Conservation (phyloP, 1,284 basidiomycete species). For the Malassezia slooffiae region DNA sequence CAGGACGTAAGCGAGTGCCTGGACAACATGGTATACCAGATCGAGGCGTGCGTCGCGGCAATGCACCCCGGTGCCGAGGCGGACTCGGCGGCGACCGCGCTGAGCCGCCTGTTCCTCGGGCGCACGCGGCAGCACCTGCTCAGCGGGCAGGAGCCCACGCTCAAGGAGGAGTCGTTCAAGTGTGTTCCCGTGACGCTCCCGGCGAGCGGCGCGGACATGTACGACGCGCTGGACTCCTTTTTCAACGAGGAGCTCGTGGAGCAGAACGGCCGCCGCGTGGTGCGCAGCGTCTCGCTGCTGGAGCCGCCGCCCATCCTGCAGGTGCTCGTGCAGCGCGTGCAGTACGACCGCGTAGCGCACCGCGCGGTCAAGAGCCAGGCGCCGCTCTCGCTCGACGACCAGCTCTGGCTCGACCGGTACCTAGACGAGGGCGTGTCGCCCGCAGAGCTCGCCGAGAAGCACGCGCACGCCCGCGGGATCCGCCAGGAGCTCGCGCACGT, state of each 20-base stretch:
- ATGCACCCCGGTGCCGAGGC: conserved; percentile 34
- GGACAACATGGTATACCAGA: conserved; percentile 97
- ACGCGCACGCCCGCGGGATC: conserved; percentile 48
- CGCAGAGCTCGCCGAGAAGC: not conserved
- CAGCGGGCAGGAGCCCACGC: conserved; percentile 7
- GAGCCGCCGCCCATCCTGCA: conserved; percentile 82
- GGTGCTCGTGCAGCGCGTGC: conserved; percentile 87
- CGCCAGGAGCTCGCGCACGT: conserved; percentile 50
- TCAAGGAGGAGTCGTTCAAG: conserved; percentile 74
- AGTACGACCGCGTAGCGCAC: conserved; percentile 81
- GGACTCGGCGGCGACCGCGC: conserved; percentile 9
- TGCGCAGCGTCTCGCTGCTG: conserved; percentile 76
- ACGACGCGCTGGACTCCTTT: conserved; percentile 84
- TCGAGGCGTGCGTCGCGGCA: conserved; percentile 80
- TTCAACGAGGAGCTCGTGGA: conserved; percentile 68
- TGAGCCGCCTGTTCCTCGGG: conserved; percentile 28
- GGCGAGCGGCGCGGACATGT: conserved; percentile 71
- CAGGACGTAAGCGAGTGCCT: conserved; percentile 97
- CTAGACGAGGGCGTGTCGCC: conserved; percentile 55
- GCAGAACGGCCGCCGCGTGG: conserved; percentile 70
- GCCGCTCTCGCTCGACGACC: conserved; percentile 78
- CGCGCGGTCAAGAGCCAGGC: conserved; percentile 92
- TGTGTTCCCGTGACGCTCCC: conserved; percentile 86
- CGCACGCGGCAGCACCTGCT: conserved; percentile 30
- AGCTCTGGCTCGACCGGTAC: conserved; percentile 82